Conservation (phyloP, 2,329 filamentous ascomycete genomes). For the Xylariaceae sp. region DNA sequence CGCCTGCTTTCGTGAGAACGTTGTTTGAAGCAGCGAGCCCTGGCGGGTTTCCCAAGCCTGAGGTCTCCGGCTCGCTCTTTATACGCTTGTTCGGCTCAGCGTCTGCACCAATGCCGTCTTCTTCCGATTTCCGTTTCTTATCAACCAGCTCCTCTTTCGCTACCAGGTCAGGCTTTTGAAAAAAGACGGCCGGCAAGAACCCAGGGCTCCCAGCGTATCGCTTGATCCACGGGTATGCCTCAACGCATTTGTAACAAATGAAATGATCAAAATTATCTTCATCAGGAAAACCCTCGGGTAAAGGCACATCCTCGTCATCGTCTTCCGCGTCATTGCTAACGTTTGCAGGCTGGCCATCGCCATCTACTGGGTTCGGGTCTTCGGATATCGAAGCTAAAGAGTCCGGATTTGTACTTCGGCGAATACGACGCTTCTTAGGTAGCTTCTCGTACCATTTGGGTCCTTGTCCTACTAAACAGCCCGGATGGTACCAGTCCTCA, state of each 20-base stretch:
- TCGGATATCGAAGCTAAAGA: conserved; percentile 49
- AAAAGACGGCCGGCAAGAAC: conserved; percentile 71
- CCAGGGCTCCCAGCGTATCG: conserved; percentile 74
- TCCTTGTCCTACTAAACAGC: conserved; percentile 78
- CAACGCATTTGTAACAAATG: conserved; percentile 90
- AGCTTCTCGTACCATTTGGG: conserved; percentile 64
- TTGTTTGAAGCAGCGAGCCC: conserved; percentile 4
- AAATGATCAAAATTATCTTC: conserved; percentile 89
- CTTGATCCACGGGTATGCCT: conserved; percentile 88
- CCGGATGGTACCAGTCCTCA: conserved; percentile 97
- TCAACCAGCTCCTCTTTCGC: conserved; percentile 25
- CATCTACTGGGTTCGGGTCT: conserved; percentile 34
- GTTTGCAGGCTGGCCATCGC: conserved; percentile 16
- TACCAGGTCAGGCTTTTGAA: conserved; percentile 28
- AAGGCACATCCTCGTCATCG: conserved; percentile 59
- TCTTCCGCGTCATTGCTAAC: conserved; percentile 35
- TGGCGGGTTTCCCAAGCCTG: conserved; percentile 7
- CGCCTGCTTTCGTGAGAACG: conserved; percentile 17
- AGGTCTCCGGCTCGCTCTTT: conserved; percentile 40
- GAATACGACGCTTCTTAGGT: conserved; percentile 33
- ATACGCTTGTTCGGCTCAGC: conserved; percentile 47
- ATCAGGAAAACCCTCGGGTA: conserved; percentile 79
- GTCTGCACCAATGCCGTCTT: conserved; percentile 40
- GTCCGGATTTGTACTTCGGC: conserved; percentile 21
- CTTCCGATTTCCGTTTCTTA: conserved; percentile 66